phyloP scores from a whole-genome alignment of 164 flowering plant species.

The Tetracentron sinense region DNA sequence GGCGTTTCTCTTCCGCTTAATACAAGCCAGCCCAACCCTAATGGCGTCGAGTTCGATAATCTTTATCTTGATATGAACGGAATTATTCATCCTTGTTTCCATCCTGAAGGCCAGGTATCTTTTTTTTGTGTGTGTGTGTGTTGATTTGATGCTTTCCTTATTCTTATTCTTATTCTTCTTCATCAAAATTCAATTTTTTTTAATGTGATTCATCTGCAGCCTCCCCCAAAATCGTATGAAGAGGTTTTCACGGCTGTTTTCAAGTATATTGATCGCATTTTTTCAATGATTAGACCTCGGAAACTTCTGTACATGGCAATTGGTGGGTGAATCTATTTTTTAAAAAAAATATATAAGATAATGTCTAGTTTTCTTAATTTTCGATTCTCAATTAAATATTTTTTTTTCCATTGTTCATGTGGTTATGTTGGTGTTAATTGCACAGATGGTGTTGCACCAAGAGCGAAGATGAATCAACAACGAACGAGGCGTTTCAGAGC shows the following conservation, averaged over 20 bases:
- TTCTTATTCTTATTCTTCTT: background rate
- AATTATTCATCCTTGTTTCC: conserved; percentile 61
- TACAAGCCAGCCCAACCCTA: conserved; percentile 34
- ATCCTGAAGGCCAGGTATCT: conserved; percentile 40
- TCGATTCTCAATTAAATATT: background rate
- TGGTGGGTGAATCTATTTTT: conserved; percentile 26
- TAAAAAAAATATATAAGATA: no score
- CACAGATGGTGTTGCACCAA: conserved; percentile 50
- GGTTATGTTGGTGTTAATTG: background rate
- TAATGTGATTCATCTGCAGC: conserved; percentile 11
- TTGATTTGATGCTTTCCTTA: background rate
- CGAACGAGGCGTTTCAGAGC: conserved; percentile 44
- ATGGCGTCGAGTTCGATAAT: conserved; percentile 47
- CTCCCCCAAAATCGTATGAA: conserved; percentile 30
- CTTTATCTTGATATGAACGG: conserved; percentile 57
- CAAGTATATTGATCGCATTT: conserved; percentile 41
- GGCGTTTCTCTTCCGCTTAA: conserved; percentile 22
- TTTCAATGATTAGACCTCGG: conserved; percentile 42
- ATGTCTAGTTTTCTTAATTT: background rate
- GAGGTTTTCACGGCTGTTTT: conserved; percentile 42
- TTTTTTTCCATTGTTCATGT: background rate
- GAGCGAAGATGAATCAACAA: conserved; percentile 59
- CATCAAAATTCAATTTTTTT: background rate
- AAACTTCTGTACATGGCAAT: conserved; percentile 51
- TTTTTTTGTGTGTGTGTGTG: background rate